Conservation (phyloP, 805 yeast species). For the Sugiyamaella chiloensis region DNA sequence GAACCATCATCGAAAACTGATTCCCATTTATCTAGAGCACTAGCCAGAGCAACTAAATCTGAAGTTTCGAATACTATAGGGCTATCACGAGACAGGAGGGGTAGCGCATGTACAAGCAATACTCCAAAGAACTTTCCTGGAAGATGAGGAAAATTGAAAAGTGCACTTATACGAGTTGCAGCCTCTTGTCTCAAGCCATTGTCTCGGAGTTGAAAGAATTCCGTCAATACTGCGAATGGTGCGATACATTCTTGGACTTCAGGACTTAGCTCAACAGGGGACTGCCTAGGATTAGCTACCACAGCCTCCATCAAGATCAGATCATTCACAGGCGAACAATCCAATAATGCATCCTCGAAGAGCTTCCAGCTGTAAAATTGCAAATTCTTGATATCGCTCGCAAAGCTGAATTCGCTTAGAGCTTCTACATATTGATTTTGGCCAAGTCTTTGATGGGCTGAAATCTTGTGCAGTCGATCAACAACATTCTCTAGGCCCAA, state of each 20-base stretch:
- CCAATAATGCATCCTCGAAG: constrained; percentile 20
- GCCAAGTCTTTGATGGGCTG: constrained; percentile 16
- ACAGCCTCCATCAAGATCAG: constrained; percentile 10
- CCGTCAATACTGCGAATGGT: constrained; percentile 32
- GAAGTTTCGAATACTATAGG: constrained; percentile 18
- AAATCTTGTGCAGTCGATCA: constrained; percentile 10
- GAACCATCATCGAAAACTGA: constrained; percentile 11
- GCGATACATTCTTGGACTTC: constrained; percentile 30
- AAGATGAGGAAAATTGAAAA: constrained; percentile 29
- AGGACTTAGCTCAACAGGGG: constrained; percentile 16
- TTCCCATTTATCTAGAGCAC: constrained; percentile 27
- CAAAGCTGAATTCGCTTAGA: constrained; percentile 23
- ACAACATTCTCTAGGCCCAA: constrained; percentile 8
- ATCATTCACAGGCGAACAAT: constrained; percentile 16
- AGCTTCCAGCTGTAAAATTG: constrained; percentile 27
- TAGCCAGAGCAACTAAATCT: constrained; percentile 21
- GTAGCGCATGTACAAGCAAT: constrained; percentile 22
- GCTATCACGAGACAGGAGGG: constrained; percentile 13
- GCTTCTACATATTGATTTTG: constrained; percentile 24
- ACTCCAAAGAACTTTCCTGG: constrained; percentile 24
- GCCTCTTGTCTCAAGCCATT: constrained; percentile 19
- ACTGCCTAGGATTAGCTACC: constrained; percentile 11
- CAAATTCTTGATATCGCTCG: constrained; percentile 22
- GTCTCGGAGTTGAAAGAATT: constrained; percentile 15
- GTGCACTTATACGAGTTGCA: constrained; percentile 22